phyloP scores from a whole-genome alignment of 371 early-diverging fungal species.

The Circinella umbellata region DNA sequence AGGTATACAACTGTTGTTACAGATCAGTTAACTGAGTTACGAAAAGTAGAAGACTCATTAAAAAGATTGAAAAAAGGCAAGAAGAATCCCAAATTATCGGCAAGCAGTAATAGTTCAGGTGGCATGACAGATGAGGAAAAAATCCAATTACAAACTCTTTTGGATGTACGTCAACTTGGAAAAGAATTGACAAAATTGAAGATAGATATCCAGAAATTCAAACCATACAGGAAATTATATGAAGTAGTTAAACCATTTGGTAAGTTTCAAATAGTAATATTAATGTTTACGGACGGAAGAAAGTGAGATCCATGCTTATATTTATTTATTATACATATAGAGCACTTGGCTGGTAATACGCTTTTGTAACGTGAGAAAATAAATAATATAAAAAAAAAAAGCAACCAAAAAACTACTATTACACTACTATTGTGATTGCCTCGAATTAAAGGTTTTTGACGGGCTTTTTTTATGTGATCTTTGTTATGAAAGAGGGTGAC shows the following conservation, averaged over 20 bases:
- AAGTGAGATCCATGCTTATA: no score
- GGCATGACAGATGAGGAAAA: constrained; percentile 59
- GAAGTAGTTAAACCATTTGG: constrained; percentile 31
- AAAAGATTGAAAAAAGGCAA: constrained; percentile 41
- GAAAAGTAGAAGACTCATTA: constrained; percentile 37
- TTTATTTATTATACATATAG: not conserved
- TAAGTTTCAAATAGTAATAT: constrained; percentile 4
- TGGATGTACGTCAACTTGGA: constrained; percentile 60
- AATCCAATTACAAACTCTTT: constrained; percentile 58
- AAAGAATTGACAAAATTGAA: constrained; percentile 15
- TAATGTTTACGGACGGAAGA: no score
- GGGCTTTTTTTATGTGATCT: no score
- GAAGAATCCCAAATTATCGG: constrained; percentile 24
- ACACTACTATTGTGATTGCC: no score
- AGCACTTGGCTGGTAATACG: constrained; percentile 5
- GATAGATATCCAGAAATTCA: constrained; percentile 19
- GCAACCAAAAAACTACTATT: constrained; percentile 1
- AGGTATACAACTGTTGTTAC: constrained; percentile 30
- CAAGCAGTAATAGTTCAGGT: constrained; percentile 16
- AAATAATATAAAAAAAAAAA: constrained; percentile 15
- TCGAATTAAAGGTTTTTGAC: no score
- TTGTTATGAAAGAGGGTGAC: not conserved
- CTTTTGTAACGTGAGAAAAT: not conserved
- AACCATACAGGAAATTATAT: constrained; percentile 20
- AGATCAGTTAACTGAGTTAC: constrained; percentile 36